Base-by-base conservation (phyloP, 805 yeast genomes). In the Candida multigemmis region DNA sequence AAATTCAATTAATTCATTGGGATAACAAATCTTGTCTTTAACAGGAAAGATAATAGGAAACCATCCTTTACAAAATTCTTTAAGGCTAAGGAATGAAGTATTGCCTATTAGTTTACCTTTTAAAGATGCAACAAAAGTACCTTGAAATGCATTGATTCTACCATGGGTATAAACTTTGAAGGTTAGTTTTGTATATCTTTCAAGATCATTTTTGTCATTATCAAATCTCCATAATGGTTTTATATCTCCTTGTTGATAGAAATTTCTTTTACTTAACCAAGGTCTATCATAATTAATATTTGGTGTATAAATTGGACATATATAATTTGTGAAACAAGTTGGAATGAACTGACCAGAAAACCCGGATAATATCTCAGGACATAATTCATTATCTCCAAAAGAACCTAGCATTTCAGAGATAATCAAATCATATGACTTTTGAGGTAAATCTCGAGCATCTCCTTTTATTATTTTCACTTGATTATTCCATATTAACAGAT, bases 381-480 rank as follows among this genome's bases (percentile, higher is more conserved):
- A 68, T 11, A 84, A 60, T 46, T 87, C 96, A 50, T 87, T 89
- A 48, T 93, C 89, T 4, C 94, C 96, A 55, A 89, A 81, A 10
- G 94, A 82, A 5, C 96, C 96, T 15, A 87, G 50, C 6, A 89
- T 56, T 48, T 87, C 96, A 23, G 93, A 79, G 2, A 89, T 65
- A 6, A 86, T 67, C 22, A 87, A 42, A 42, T 81, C 68, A 30
- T 67, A 63, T 19, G 17, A 21, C 12, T 23, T 2, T 14, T 26
- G 24, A 23, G 24, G 57, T 6, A 42, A 71, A 3, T 41, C 34
- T 11, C 91, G 54, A 50, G 76, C 69, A 49, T 87, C 94, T 3
- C 56, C 59, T 22, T 62, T 51, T 3, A 78, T 45, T 2, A 86
- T 48, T 6, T 60, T 45, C 1, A 82, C 79, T 5, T 41, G 28